Conservation (phyloP, 257 asterid genomes). For the Scutellaria minor region DNA sequence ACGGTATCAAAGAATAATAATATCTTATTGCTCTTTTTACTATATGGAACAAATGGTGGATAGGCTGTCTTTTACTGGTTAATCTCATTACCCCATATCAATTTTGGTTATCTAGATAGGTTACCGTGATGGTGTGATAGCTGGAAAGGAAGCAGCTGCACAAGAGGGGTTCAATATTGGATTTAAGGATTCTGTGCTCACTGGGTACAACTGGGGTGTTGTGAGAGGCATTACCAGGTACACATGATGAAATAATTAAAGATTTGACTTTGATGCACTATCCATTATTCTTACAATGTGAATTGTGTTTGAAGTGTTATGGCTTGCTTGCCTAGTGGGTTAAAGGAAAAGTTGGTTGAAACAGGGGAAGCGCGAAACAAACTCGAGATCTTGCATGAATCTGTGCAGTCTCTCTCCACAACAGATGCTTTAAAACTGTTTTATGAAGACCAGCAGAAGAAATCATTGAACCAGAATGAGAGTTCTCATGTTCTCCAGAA, state of each 20-base stretch:
- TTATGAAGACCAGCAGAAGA: slow-evolving; percentile 46
- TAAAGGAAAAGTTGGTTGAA: slow-evolving; percentile 64
- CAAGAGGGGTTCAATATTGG: slow-evolving; percentile 90
- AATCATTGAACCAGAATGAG: slow-evolving; percentile 35
- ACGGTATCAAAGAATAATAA: slow-evolving; percentile 57
- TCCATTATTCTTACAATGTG: not conserved
- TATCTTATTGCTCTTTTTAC: slow-evolving; percentile 16
- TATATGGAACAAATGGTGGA: not conserved
- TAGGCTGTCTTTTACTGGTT: not conserved
- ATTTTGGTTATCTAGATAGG: slow-evolving; percentile 66
- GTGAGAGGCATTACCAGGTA: slow-evolving; percentile 84
- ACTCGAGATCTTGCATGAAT: slow-evolving; percentile 53
- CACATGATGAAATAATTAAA: not conserved
- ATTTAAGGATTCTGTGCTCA: slow-evolving; percentile 62
- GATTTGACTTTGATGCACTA: not conserved
- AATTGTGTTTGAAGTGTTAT: slow-evolving; percentile 51
- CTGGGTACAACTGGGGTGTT: slow-evolving; percentile 74
- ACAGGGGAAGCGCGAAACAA: slow-evolving; percentile 62
- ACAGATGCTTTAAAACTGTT: slow-evolving; percentile 60
- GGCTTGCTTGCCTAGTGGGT: slow-evolving; percentile 60
- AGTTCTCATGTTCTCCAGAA: slow-evolving; percentile 42
- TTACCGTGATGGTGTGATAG: slow-evolving; percentile 90
- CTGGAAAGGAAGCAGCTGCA: slow-evolving; percentile 83
- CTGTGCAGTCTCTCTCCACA: slow-evolving; percentile 57
- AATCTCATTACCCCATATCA: slow-evolving; percentile 4